Percentiles rank a stretch among this genome's conserved stretches.
Evolutionary conservation across 768 basidiomycete species (phyloP).

Genomic region (Lactarius evosmus): DNA sequence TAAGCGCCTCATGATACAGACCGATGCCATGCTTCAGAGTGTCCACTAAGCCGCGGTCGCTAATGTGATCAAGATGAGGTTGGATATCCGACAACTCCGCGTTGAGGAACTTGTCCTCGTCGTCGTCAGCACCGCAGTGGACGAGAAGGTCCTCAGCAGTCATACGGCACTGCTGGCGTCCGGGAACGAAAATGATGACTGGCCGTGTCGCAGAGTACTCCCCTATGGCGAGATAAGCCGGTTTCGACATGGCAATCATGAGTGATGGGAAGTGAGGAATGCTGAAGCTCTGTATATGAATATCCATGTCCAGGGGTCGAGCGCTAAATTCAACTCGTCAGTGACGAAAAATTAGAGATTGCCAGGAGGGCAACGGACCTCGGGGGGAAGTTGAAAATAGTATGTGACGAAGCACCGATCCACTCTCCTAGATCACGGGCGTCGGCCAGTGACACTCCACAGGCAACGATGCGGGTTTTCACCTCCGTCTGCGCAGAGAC

Average conservation of each 20-base stretch:
- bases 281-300: conserved; percentile 92
- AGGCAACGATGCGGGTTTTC: conserved; percentile 92
- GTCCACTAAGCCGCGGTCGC: conserved; percentile 71
- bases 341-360: not conserved
- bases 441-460: conserved; percentile 92
- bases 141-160: conserved; percentile 89
- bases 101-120: conserved; percentile 85
- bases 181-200: conserved; percentile 89
- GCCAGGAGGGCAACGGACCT: conserved; percentile 45
- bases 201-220: conserved; percentile 86
- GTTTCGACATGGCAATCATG: conserved; percentile 99
- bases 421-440: conserved; percentile 95
- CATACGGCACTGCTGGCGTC: conserved; percentile 88
- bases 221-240: conserved; percentile 87
- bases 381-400: conserved; percentile 97
- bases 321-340: conserved; percentile 48
- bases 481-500: conserved; percentile 91
- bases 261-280: conserved; percentile 98
- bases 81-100: conserved; percentile 78
- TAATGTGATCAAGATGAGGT: conserved; percentile 83
- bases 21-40: conserved; percentile 87
- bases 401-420: conserved; percentile 92
- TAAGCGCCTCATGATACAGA: conserved; percentile 92
- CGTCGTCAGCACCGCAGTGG: conserved; percentile 85
- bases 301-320: conserved; percentile 95